Percentiles rank a stretch among this genome's conserved stretches.
Conservation (phyloP, 495 filamentous ascomycete species). For the Neurospora sp. region DNA sequence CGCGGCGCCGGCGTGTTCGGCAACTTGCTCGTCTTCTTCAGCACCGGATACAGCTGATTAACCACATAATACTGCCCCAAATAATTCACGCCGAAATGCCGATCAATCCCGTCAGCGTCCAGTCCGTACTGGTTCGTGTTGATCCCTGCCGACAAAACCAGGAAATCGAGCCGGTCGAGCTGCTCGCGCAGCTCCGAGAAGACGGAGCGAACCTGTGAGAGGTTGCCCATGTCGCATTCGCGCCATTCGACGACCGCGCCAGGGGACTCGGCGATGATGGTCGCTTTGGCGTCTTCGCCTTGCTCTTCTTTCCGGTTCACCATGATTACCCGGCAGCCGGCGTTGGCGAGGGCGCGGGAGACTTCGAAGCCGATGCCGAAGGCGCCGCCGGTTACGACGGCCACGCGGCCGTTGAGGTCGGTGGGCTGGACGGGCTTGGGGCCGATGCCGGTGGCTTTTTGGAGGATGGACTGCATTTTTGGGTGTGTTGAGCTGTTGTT, state of each 20-base stretch:
- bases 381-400: slow-evolving; percentile 47
- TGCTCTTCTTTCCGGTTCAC: slow-evolving; percentile 33
- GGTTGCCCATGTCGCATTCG: slow-evolving; percentile 32
- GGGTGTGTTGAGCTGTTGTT: neutral
- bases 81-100: slow-evolving; percentile 43
- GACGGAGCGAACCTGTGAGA: slow-evolving; percentile 28
- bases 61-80: slow-evolving; percentile 37
- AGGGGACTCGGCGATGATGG: slow-evolving; percentile 22
- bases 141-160: slow-evolving; percentile 42
- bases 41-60: slow-evolving; percentile 33
- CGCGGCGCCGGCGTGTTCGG: slow-evolving; percentile 23
- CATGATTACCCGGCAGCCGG: slow-evolving; percentile 26
- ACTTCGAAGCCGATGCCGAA: slow-evolving; percentile 45
- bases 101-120: slow-evolving; percentile 35
- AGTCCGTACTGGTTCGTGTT: slow-evolving; percentile 34
- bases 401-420: slow-evolving; percentile 29
- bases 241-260: slow-evolving; percentile 31
- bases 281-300: slow-evolving; percentile 25
- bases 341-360: slow-evolving; percentile 27
- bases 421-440: slow-evolving; percentile 16
- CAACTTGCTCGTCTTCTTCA: slow-evolving; percentile 22
- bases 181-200: slow-evolving; percentile 20
- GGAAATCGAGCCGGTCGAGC: slow-evolving; percentile 31
- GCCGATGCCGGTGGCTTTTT: slow-evolving; percentile 16
- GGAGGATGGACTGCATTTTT: slow-evolving; percentile 19